A percentile compares a stretch with the other conserved stretches of the same genome.
Conservation (phyloP, 1,139 yeast genomes). For the Yamadazyma sp. region DNA sequence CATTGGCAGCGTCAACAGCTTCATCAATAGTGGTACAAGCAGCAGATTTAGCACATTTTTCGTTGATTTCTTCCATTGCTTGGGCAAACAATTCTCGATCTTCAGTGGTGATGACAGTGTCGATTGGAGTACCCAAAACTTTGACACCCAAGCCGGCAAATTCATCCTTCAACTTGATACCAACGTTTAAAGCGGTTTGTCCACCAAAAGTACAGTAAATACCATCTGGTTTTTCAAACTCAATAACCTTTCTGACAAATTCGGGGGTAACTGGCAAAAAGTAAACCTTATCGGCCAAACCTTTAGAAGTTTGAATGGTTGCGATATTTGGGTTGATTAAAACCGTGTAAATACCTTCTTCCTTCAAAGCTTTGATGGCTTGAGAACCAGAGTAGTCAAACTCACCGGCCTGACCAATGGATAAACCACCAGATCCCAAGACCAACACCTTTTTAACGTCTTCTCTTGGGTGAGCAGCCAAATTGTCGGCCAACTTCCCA, state of each 20-base stretch:
- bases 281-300: slow-evolving; percentile 96
- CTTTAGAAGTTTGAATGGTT: slow-evolving; percentile 96
- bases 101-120: slow-evolving; percentile 94
- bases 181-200: slow-evolving; percentile 95
- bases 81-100: slow-evolving; percentile 94
- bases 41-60: slow-evolving; percentile 90
- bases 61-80: slow-evolving; percentile 92
- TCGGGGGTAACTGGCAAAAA: slow-evolving; percentile 96
- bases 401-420: slow-evolving; percentile 99
- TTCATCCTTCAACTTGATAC: slow-evolving; percentile 93
- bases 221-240: slow-evolving; percentile 95
- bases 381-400: slow-evolving; percentile 98
- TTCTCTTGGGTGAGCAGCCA: slow-evolving; percentile 69
- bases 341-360: slow-evolving; percentile 94
- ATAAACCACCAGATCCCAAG: slow-evolving; percentile 97
- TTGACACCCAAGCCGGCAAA: slow-evolving; percentile 88
- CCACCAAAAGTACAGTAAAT: slow-evolving; percentile 98
- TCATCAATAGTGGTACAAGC: slow-evolving; percentile 80
- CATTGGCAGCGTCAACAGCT: slow-evolving; percentile 80
- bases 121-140: slow-evolving; percentile 95
- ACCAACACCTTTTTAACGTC: slow-evolving; percentile 92
- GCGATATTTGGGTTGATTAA: slow-evolving; percentile 97
- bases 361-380: slow-evolving; percentile 91
- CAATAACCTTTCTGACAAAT: slow-evolving; percentile 90
- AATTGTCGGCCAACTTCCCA: slow-evolving; percentile 71